A percentile compares a stretch with the other conserved stretches of the same genome.
Evolutionary conservation across 768 basidiomycete genomes (phyloP).

Genomic region (Mycena pura): DNA sequence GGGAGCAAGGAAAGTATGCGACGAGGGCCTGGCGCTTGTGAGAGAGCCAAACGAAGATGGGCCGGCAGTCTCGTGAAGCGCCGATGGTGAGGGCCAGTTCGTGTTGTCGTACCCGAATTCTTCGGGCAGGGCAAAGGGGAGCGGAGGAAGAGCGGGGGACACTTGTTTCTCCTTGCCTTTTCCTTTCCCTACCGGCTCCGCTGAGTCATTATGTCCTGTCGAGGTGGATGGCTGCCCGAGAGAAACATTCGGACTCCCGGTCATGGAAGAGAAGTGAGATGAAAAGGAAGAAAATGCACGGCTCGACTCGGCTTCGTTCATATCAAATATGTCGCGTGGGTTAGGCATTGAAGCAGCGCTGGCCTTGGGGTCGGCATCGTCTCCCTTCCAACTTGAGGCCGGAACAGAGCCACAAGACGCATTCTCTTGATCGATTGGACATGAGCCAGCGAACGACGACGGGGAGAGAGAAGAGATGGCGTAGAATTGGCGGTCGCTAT

Average conservation of each 20-base stretch:
- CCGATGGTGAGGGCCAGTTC: conserved; percentile 43
- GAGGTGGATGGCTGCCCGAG: conserved; percentile 24
- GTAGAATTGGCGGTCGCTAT: conserved; percentile 27
- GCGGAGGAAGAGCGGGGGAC: conserved; percentile 70
- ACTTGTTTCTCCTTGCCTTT: conserved; percentile 64
- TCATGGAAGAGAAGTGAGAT: conserved; percentile 17
- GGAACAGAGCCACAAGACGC: not conserved
- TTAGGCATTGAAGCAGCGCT: conserved; percentile 16
- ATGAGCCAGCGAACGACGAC: not conserved
- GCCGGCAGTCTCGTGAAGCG: conserved; percentile 41
- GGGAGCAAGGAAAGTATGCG: conserved; percentile 38
- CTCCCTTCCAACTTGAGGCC: conserved; percentile 19
- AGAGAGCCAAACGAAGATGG: conserved; percentile 40
- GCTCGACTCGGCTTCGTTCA: conserved; percentile 9
- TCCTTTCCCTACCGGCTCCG: conserved; percentile 44
- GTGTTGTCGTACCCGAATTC: conserved; percentile 52
- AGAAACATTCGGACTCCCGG: conserved; percentile 20
- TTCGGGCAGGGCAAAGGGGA: conserved; percentile 64
- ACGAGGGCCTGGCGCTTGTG: conserved; percentile 46
- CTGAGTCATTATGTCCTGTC: conserved; percentile 15
- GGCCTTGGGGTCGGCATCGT: not conserved
- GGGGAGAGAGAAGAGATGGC: conserved; percentile 33
- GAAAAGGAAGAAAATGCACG: conserved; percentile 26
- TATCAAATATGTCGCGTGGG: conserved; percentile 19
- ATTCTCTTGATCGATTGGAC: not conserved